Conservation (phyloP, 768 basidiomycete species). For the Tulasnella calospora region DNA sequence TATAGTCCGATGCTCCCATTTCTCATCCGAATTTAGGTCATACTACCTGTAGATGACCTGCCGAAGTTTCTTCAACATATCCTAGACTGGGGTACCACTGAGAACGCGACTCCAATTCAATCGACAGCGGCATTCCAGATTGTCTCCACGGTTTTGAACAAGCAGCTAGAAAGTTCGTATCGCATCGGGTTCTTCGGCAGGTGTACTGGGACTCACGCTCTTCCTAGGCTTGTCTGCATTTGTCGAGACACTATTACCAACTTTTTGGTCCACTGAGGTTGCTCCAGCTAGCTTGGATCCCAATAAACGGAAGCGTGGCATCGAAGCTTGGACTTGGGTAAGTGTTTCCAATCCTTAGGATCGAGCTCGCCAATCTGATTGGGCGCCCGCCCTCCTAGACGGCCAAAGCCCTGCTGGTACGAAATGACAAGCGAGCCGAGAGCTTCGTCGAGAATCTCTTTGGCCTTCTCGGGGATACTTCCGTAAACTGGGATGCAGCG, state of each 20-base stretch:
- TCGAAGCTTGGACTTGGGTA: constrained; percentile 69
- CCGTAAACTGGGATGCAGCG: constrained; percentile 68
- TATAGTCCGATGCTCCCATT: neutral
- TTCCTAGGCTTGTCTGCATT: neutral
- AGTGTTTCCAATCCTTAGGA: neutral
- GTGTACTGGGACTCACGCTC: neutral
- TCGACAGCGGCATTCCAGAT: constrained; percentile 33
- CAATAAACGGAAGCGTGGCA: constrained; percentile 48
- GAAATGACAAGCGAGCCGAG: constrained; percentile 57
- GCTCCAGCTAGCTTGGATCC: constrained; percentile 33
- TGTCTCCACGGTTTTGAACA: constrained; percentile 73
- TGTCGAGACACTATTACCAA: constrained; percentile 36
- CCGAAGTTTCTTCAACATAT: constrained; percentile 51
- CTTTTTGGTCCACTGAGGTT: constrained; percentile 50
- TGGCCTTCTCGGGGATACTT: constrained; percentile 60
- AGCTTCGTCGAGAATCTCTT: constrained; percentile 61
- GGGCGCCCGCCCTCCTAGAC: constrained; percentile 45
- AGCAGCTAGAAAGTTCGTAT: constrained; percentile 57
- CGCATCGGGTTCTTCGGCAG: neutral
- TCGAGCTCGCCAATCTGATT: neutral
- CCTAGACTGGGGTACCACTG: constrained; percentile 52
- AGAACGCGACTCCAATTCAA: constrained; percentile 31
- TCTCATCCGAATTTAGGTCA: constrained; percentile 42
- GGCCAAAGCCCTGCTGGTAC: constrained; percentile 71
- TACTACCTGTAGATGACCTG: constrained; percentile 48